Evolutionary conservation across 768 basidiomycete species (phyloP), one percentile per base, ranked within the genome.

Genomic region (Boletus sp.): DNA sequence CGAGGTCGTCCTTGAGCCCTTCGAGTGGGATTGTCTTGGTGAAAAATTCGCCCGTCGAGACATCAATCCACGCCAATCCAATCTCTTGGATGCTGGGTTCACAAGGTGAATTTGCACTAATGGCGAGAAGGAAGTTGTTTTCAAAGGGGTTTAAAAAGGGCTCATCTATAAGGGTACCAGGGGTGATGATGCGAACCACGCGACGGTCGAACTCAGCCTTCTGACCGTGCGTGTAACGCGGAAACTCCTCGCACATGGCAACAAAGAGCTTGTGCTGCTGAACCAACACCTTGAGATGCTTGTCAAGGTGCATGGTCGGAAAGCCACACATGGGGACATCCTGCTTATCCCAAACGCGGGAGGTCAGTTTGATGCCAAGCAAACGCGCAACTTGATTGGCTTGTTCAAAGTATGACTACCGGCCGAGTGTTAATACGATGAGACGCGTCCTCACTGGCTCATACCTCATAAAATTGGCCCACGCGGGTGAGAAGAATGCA

Each of bases 1-100:
- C 84, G 25, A 98, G 74, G 57, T 96, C 89, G 63, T 97, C 93
- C 50, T 83, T 82, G 30, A 98, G 71, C 38, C 67, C 74, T 23
- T 82, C 81, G 15, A 77, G 45, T 3, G 75, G 70, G 11, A 82
- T 77, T 7, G 70, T 67, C 59, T 90, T 90, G 11, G 89, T 86
- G 69, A 89, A 93, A 69, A 96, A 92, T 65, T 96, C 94, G 55
- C 93, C 92, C 0, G 94, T 97, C 14, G 95, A 94, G 17, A 97
- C 83, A 66, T 98, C 95, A 25, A 91, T 93, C 87, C 94, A 98
- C 7, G 94, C 93, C 38, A 98, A 74, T 2, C 91, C 92, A n/a
- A 83, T 54, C 8, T 67, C 49, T 27, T 51, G 56, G 27, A 53
- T 38, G 37, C 13, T 48, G 7, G 30, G 15, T 38, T 51, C 44